phyloP scores from a whole-genome alignment of 805 yeast species.

The Pichia rugopelliculosa region DNA sequence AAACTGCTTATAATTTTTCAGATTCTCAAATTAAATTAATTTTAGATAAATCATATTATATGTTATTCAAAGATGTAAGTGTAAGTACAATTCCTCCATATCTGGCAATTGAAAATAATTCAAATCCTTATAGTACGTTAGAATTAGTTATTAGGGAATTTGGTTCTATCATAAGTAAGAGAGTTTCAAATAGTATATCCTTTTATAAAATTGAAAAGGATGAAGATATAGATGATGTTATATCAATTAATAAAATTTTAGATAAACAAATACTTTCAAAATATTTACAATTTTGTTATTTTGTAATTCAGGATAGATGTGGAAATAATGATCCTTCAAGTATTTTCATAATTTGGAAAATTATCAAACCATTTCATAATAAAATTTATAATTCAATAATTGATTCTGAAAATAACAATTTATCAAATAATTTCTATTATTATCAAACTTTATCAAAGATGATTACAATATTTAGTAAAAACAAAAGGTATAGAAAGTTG shows the following conservation, averaged over 20 bases:
- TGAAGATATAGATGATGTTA: neutral
- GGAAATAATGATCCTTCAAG: conserved; percentile 20
- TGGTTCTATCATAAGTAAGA: conserved; percentile 10
- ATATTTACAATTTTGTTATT: conserved; percentile 25
- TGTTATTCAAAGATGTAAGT: neutral
- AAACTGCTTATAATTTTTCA: neutral
- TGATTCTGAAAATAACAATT: conserved; percentile 21
- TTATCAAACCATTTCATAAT: conserved; percentile 26
- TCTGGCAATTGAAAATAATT: neutral
- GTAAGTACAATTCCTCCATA: neutral
- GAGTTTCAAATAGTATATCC: conserved; percentile 9
- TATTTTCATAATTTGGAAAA: conserved; percentile 24
- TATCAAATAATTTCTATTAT: conserved; percentile 24
- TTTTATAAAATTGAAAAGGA: conserved; percentile 4
- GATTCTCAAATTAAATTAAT: conserved; percentile 7
- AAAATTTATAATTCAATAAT: conserved; percentile 20
- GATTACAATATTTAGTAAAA: conserved; percentile 25
- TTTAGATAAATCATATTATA: conserved; percentile 12
- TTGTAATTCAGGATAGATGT: conserved; percentile 20
- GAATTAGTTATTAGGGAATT: conserved; percentile 14
- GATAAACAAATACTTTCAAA: conserved; percentile 17
- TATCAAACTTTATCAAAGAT: conserved; percentile 23
- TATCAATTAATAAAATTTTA: conserved; percentile 11
- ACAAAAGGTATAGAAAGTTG: conserved; percentile 21
- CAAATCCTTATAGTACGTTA: conserved; percentile 1